Conservation (phyloP, 345 rosid species). For the Triadica sebifera region DNA sequence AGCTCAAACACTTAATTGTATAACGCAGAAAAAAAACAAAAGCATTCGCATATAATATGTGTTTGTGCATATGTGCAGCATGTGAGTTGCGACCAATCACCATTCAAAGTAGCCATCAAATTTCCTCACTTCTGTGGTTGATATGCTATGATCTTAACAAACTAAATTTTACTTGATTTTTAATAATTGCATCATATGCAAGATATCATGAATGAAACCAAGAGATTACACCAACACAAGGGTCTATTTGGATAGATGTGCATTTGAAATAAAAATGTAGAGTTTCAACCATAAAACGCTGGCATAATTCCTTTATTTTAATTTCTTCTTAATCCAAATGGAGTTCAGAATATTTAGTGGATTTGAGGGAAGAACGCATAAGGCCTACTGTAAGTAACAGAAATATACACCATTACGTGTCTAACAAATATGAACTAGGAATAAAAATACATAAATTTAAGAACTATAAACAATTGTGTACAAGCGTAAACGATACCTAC, state of each 20-base stretch:
- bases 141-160: background rate
- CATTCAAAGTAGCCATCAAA: background rate
- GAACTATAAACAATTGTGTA: background rate
- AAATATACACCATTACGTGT: background rate
- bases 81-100: background rate
- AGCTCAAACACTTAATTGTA: too few species aligned
- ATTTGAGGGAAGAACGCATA: background rate
- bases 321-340: background rate
- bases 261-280: background rate
- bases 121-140: background rate
- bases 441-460: background rate
- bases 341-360: background rate
- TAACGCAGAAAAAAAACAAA: too few species aligned
- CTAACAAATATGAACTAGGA: background rate
- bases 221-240: background rate
- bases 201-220: slow-evolving; percentile 9
- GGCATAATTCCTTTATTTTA: background rate
- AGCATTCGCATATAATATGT: background rate
- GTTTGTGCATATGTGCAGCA: background rate
- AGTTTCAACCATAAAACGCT: background rate
- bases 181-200: background rate
- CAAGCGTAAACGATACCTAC: slow-evolving; percentile 41
- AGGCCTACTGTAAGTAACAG: background rate
- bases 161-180: background rate
- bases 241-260: background rate